phyloP scores from a whole-genome alignment of 371 early-diverging fungal species.

The Massospora cicadina region DNA sequence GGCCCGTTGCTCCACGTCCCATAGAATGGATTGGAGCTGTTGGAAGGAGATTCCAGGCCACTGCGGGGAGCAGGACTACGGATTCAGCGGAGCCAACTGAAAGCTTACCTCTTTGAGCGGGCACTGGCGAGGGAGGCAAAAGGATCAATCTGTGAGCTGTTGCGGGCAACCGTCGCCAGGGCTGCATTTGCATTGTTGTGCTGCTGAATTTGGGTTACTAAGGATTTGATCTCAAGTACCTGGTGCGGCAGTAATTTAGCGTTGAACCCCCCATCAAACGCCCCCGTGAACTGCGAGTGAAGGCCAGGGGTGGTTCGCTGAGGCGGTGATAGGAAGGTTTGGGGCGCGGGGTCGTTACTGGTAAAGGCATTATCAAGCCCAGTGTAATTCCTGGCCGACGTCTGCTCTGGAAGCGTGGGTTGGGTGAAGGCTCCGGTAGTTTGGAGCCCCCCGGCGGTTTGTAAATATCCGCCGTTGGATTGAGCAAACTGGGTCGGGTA shows the following conservation, averaged over 20 bases:
- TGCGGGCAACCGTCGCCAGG: constrained; percentile 6
- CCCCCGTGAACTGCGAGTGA: constrained; percentile 1
- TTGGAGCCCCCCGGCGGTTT: not conserved
- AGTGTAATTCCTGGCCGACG: not conserved
- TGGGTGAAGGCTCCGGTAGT: not conserved
- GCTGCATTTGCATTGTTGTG: constrained; percentile 6
- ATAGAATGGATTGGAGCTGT: constrained; percentile 7
- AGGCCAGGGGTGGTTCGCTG: not conserved
- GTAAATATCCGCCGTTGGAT: not conserved
- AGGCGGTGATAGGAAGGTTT: not conserved
- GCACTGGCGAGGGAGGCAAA: not conserved
- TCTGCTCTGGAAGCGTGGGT: not conserved
- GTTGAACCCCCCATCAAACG: constrained; percentile 10
- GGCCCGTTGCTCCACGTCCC: constrained; percentile 8
- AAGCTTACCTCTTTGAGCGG: constrained; percentile 2
- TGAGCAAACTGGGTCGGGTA: not conserved
- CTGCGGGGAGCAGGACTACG: not conserved
- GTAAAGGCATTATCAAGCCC: not conserved
- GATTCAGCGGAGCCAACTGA: not conserved
- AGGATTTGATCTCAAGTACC: not conserved
- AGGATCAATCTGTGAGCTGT: constrained; percentile 8
- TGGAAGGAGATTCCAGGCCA: not conserved
- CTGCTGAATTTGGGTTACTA: not conserved
- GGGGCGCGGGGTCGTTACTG: not conserved
- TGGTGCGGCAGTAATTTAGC: constrained; percentile 10